Evolutionary conservation across 139 green algal species (phyloP), one percentile per base, ranked within the genome.

Genomic region (Chlamydomonas sp.): DNA sequence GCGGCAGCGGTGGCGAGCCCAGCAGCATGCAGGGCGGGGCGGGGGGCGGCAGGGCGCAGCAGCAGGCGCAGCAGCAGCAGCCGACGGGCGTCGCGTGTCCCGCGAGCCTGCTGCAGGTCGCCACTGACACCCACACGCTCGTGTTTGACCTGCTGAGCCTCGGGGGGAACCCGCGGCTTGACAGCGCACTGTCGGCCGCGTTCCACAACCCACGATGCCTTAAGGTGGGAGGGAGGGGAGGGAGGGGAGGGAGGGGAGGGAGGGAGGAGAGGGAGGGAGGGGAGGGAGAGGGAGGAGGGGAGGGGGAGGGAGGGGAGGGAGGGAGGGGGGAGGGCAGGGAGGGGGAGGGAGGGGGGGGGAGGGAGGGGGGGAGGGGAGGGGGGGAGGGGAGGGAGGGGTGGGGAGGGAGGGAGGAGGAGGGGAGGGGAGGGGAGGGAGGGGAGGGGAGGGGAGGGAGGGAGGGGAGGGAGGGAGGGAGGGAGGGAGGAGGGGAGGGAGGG

Each of bases 101-200:
- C 24, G 78, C 74, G 2, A 70, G 66, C 24, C 22, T 84, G 24
- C 64, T 84, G 59, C 78, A 84, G 59, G 59, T 66, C 4, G n/a
- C 59, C 5, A 66, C 59, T 33, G 59, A 66, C 31, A 66, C 6
- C 59, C 59, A 66, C 43, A 33, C 43, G 31, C 31, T 66, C 20
- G 26, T 66, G 4, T 66, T 66, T 39, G 59, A 66, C 29, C 59
- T 66, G 59, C 33, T 66, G 29, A 39, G 5, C 20, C 29, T 66
- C 4, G 59, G 59, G 26, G 8, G n/a, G 20, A 43, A 10, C 5
- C 59, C 16, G 31, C 10, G 43, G 31, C 59, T 66, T 43, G 59
- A 66, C 20, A 20, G 8, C 31, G 39, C 31, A 13, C 33, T 66
- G 10, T 48, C 13, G 8, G 5, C 5, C 31, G 59, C 31, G 6